These are phyloP conservation scores for Globisporangium ultimum DNA, from an alignment of 352 stramenopile species.

Conservation along the genomic window DNA sequence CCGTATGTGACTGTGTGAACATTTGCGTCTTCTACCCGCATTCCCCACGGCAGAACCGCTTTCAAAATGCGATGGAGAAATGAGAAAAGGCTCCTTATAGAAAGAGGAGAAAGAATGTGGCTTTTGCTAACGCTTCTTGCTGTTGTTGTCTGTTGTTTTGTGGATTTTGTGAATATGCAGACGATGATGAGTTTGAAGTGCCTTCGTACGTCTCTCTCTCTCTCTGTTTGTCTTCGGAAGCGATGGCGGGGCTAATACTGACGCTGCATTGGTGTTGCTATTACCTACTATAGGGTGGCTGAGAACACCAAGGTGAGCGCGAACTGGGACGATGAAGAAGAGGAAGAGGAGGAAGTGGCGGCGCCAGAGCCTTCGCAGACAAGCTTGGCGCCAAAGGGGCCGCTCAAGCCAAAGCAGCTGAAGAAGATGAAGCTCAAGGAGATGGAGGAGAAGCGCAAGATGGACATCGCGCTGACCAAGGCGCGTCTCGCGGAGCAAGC, in stretches of 20 bases:
- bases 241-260: too few relatives aligned
- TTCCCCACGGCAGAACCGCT: too few relatives aligned
- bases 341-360: constrained; percentile 60
- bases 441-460: constrained; percentile 76
- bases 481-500: constrained; percentile 65
- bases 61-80: too few relatives aligned
- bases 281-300: constrained; percentile 21
- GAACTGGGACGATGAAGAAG: constrained; percentile 78
- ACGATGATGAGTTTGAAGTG: constrained; percentile 86
- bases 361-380: constrained; percentile 18
- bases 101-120: too few relatives aligned
- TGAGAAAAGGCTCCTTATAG: too few relatives aligned
- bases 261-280: background rate
- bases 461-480: constrained; percentile 75
- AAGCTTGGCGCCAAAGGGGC: constrained; percentile 36
- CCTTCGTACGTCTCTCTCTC: constrained; percentile 17
- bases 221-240: background rate
- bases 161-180: constrained; percentile 19
- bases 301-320: constrained; percentile 36
- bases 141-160: background rate
- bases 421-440: constrained; percentile 88
- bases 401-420: constrained; percentile 81
- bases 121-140: constrained; percentile 1
- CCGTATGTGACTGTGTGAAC: too few relatives aligned
- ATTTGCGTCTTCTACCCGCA: too few relatives aligned